These are phyloP conservation scores for Kurtzmaniella quercitrusa DNA, from an alignment of 1,139 yeast species.

Conservation along the genomic window DNA sequence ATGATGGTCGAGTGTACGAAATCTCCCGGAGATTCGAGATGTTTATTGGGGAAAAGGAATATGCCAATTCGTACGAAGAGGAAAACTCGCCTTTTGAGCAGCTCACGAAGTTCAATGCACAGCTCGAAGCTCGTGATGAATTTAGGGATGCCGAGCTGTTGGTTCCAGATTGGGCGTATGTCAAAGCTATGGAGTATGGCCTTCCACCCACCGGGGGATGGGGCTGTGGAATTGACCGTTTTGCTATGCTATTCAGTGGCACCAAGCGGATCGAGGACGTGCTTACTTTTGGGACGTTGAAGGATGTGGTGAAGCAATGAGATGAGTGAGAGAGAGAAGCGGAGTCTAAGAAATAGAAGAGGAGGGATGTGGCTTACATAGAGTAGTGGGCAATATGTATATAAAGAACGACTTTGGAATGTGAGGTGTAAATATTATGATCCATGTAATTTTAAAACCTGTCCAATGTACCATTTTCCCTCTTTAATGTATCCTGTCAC, in stretches of 20 bases:
- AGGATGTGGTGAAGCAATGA: constrained; percentile 61
- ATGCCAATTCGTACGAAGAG: constrained; percentile 93
- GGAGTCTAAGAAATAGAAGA: too few relatives aligned
- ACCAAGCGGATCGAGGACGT: constrained; percentile 72
- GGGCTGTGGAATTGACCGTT: constrained; percentile 91
- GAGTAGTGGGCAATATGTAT: too few relatives aligned
- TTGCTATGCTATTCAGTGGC: constrained; percentile 73
- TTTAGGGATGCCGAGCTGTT: constrained; percentile 59
- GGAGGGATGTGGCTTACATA: too few relatives aligned
- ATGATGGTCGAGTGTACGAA: constrained; percentile 27
- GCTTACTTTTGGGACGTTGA: constrained; percentile 74
- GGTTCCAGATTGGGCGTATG: constrained; percentile 69
- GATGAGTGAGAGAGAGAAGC: too few relatives aligned
- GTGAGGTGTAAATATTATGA: too few relatives aligned
- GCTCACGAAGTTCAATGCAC: constrained; percentile 52
- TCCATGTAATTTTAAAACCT: too few relatives aligned
- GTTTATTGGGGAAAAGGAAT: constrained; percentile 76
- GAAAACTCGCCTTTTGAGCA: constrained; percentile 84
- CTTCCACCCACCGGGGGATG: constrained; percentile 98
- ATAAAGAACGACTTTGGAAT: too few relatives aligned
- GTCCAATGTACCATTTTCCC: too few relatives aligned
- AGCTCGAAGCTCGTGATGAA: constrained; percentile 44
- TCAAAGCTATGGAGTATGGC: constrained; percentile 81
- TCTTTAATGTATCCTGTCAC: too few relatives aligned
- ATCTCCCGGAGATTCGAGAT: constrained; percentile 77